These are phyloP conservation scores for Gossypium australe DNA, from an alignment of 345 rosid genomes.

Conservation along the genomic window DNA sequence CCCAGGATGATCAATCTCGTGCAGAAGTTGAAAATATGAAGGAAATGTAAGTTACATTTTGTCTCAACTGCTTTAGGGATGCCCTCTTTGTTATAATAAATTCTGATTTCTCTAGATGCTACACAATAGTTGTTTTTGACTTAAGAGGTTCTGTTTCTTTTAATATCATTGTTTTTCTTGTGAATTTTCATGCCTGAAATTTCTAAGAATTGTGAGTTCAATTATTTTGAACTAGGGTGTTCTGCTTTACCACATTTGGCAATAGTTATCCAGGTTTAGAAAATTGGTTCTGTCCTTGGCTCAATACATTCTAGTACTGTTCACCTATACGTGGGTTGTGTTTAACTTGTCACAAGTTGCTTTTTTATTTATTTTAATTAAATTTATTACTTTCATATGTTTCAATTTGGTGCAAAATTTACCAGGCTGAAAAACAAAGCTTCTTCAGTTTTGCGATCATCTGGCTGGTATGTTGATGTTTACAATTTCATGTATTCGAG, in stretches of 20 bases:
- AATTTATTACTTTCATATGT: background rate
- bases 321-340: background rate
- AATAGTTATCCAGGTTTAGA: background rate
- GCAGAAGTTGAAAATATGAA: slow-evolving; percentile 59
- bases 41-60: slow-evolving; percentile 52
- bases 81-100: slow-evolving; percentile 6
- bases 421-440: slow-evolving; percentile 66
- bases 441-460: slow-evolving; percentile 47
- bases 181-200: background rate
- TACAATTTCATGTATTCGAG: slow-evolving; percentile 49
- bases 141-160: slow-evolving; percentile 10
- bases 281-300: background rate
- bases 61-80: slow-evolving; percentile 9
- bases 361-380: background rate
- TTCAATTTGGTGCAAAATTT: slow-evolving; percentile 6
- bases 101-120: background rate
- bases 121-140: background rate
- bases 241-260: background rate
- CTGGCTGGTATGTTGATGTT: slow-evolving; percentile 69
- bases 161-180: background rate
- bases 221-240: background rate
- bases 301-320: background rate
- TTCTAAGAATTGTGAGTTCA: slow-evolving; percentile 1
- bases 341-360: slow-evolving; percentile 5
- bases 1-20: slow-evolving; percentile 53